Conservation (phyloP, 805 yeast species). For the Saturnispora zaruensis region DNA sequence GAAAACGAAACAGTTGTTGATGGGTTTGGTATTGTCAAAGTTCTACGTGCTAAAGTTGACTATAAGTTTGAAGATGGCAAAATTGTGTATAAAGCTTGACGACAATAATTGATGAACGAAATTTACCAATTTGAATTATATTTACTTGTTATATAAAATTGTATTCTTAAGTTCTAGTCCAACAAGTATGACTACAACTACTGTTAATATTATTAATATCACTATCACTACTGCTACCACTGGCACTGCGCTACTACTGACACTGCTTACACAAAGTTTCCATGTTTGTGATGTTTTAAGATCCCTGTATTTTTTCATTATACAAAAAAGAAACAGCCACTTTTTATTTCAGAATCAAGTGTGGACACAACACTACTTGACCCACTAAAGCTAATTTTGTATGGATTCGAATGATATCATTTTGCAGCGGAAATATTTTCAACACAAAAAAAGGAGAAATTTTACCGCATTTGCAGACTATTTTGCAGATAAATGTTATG, state of each 20-base stretch:
- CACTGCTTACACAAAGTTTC: no score
- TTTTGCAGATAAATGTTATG: not conserved
- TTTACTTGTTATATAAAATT: no score
- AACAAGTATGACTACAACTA: not conserved
- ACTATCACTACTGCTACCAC: not conserved
- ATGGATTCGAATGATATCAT: no score
- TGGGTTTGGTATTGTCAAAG: conserved; percentile 12
- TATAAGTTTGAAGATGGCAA: conserved; percentile 12
- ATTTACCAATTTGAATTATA: not conserved
- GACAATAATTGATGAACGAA: not conserved
- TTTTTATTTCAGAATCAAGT: not conserved
- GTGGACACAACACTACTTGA: not conserved
- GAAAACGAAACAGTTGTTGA: conserved; percentile 8
- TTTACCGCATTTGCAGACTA: not conserved
- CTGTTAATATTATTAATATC: no score
- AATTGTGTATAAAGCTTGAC: conserved; percentile 4
- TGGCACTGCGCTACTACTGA: not conserved
- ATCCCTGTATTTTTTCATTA: no score
- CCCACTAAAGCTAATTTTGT: no score
- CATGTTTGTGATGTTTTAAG: no score
- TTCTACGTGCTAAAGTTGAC: conserved; percentile 14
- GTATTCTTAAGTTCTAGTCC: not conserved
- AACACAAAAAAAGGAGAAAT: not conserved
- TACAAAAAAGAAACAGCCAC: not conserved
- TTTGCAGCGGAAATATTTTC: not conserved